Conservation (phyloP, 1,284 basidiomycete genomes). For the Ceratobasidium papillatum region DNA sequence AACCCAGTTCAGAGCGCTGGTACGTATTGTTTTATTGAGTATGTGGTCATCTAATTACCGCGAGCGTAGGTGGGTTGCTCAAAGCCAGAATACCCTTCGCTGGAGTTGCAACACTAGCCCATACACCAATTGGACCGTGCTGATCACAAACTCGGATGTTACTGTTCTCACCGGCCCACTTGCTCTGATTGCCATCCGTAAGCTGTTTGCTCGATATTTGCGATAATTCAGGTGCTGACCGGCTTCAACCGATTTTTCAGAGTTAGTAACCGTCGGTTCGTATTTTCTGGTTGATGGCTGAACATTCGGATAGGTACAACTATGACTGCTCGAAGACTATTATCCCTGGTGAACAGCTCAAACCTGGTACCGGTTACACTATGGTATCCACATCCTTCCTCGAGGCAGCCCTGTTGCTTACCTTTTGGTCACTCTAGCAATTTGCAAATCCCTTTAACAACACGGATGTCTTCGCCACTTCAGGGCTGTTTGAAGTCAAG, state of each 20-base stretch:
- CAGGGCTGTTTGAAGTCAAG: constrained; percentile 44
- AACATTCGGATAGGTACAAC: constrained; percentile 11
- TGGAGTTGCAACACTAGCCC: constrained; percentile 35
- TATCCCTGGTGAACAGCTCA: constrained; percentile 33
- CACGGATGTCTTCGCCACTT: constrained; percentile 41
- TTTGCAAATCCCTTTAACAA: constrained; percentile 30
- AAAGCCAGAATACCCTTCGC: constrained; percentile 35
- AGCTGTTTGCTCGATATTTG: background rate
- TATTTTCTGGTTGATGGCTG: background rate
- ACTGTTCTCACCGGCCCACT: constrained; percentile 39
- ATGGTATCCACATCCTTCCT: constrained; percentile 31
- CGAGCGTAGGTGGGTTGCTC: constrained; percentile 32
- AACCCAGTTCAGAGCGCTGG: constrained; percentile 33
- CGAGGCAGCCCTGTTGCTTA: background rate
- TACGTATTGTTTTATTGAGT: background rate
- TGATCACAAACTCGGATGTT: constrained; percentile 41
- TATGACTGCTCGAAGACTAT: constrained; percentile 45
- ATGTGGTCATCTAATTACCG: background rate
- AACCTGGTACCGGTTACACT: constrained; percentile 41
- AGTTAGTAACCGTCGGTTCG: background rate
- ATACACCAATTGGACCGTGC: constrained; percentile 44
- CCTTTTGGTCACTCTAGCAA: background rate
- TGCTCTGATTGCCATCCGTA: constrained; percentile 42
- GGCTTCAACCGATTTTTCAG: background rate
- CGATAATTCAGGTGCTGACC: background rate